Evolutionary conservation across 2,329 filamentous ascomycete species (phyloP).

Genomic region (Fusarium haematococcum): DNA sequence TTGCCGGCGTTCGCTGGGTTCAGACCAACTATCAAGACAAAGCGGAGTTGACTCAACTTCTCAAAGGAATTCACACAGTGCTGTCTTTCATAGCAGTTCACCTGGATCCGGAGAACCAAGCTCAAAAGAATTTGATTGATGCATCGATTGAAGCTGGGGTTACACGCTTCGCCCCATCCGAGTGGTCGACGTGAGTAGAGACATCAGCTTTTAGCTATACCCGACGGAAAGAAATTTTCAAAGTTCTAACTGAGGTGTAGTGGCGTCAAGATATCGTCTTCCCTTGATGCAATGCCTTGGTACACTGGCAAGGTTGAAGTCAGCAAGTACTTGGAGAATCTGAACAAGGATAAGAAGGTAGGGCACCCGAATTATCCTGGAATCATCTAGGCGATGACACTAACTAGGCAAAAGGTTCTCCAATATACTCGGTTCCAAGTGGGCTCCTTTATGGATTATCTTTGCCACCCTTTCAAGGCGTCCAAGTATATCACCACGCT

Average conservation of each 20-base stretch:
- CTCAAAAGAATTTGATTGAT: slow-evolving; percentile 69
- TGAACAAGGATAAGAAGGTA: slow-evolving; percentile 61
- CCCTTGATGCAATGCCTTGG: slow-evolving; percentile 55
- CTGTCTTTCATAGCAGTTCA: slow-evolving; percentile 59
- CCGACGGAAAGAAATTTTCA: background rate
- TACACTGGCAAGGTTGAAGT: slow-evolving; percentile 63
- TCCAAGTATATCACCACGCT: slow-evolving; percentile 56
- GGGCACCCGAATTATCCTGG: background rate
- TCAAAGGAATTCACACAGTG: slow-evolving; percentile 62
- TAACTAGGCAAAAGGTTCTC: slow-evolving; percentile 53
- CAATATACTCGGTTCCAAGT: slow-evolving; percentile 68
- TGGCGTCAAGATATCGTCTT: slow-evolving; percentile 12
- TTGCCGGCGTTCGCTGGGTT: slow-evolving; percentile 52
- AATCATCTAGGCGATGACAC: too few relatives aligned
- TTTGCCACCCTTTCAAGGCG: slow-evolving; percentile 60
- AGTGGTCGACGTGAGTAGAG: slow-evolving; percentile 58
- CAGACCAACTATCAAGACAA: slow-evolving; percentile 58
- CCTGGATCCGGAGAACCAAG: slow-evolving; percentile 48
- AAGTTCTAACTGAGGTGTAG: background rate
- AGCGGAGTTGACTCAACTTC: slow-evolving; percentile 47
- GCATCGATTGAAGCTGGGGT: slow-evolving; percentile 70
- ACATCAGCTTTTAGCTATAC: too few relatives aligned
- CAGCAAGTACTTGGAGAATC: slow-evolving; percentile 59
- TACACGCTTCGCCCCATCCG: slow-evolving; percentile 70
- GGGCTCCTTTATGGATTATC: slow-evolving; percentile 65